Conservation (phyloP, 1,284 basidiomycete genomes). For the Chondrostereum purpureum region DNA sequence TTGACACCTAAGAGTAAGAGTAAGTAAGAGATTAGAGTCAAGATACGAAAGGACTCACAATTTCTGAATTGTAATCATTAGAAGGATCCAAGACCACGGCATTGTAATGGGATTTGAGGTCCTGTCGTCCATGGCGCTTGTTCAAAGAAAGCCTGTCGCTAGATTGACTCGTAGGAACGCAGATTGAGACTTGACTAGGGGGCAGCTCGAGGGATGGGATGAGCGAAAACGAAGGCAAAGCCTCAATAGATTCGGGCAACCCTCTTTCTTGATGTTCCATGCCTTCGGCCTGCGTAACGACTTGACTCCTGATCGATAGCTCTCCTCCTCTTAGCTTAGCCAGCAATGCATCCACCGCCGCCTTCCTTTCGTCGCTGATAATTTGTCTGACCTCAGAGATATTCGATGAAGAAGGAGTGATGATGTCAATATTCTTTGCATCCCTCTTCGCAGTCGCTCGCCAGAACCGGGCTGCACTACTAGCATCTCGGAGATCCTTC, state of each 20-base stretch:
- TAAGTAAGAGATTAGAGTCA: too few species aligned
- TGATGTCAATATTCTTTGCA: constrained; percentile 25
- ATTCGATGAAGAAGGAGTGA: constrained; percentile 46
- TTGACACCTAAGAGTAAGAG: too few species aligned
- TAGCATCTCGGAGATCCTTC: constrained; percentile 33
- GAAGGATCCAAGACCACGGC: too few species aligned
- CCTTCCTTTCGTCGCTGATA: constrained; percentile 33
- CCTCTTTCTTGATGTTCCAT: not conserved
- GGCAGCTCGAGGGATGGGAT: not conserved
- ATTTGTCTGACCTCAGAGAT: constrained; percentile 42
- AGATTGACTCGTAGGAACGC: not conserved
- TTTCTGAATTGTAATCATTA: too few species aligned
- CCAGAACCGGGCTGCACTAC: constrained; percentile 41
- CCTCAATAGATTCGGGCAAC: not conserved
- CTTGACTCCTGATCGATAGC: constrained; percentile 14
- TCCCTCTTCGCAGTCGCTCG: constrained; percentile 39
- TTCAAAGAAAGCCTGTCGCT: not conserved
- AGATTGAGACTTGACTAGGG: not conserved
- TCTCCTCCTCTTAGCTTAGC: constrained; percentile 19
- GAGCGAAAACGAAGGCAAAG: not conserved
- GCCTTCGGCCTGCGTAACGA: constrained; percentile 7
- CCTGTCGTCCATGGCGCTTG: not conserved
- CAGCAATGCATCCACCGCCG: constrained; percentile 29
- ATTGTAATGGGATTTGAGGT: too few species aligned
- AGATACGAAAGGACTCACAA: too few species aligned